Conservation (phyloP, 352 stramenopile genomes). For the Phytophthora fragariae region DNA sequence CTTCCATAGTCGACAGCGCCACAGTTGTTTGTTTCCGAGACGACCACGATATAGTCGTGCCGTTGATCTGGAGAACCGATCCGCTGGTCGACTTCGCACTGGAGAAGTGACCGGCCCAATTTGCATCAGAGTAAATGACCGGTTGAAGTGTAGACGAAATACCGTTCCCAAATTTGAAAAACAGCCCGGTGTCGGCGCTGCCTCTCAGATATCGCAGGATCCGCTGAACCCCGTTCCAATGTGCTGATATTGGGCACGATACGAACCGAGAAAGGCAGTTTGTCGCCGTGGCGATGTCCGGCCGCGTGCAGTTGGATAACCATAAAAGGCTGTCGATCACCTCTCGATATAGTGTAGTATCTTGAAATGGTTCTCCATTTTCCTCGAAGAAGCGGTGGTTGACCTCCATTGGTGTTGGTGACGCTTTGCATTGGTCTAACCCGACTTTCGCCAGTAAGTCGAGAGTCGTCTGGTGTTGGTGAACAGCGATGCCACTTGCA, state of each 20-base stretch:
- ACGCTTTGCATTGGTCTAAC: slow-evolving; percentile 2
- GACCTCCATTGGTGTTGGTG: slow-evolving; percentile 9
- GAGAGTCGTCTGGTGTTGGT: slow-evolving; percentile 6
- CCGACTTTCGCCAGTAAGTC: slow-evolving; percentile 17
- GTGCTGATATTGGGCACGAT: slow-evolving; percentile 1
- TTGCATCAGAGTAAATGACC: slow-evolving; percentile 17
- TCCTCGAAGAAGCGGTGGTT: slow-evolving; percentile 7
- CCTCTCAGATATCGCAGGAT: slow-evolving; percentile 13
- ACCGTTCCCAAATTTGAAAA: slow-evolving; percentile 9
- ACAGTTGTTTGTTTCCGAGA: slow-evolving; percentile 18
- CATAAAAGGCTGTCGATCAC: slow-evolving; percentile 9
- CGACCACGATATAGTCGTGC: slow-evolving; percentile 17
- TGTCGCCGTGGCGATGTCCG: slow-evolving; percentile 10
- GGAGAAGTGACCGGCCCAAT: slow-evolving; percentile 16
- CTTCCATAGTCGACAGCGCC: slow-evolving; percentile 20
- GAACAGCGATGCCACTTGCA: slow-evolving; percentile 1
- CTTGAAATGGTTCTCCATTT: neutral
- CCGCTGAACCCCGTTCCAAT: slow-evolving; percentile 15
- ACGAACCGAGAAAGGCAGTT: slow-evolving; percentile 18
- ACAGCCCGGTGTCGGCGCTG: neutral
- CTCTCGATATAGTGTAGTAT: slow-evolving; percentile 1
- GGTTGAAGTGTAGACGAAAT: neutral
- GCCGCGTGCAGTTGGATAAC: slow-evolving; percentile 21
- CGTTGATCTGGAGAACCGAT: slow-evolving; percentile 17
- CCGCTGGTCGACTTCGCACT: slow-evolving; percentile 17